Base-by-base conservation (phyloP, 2,329 filamentous ascomycete genomes). In the Pseudogymnoascus sp. region DNA sequence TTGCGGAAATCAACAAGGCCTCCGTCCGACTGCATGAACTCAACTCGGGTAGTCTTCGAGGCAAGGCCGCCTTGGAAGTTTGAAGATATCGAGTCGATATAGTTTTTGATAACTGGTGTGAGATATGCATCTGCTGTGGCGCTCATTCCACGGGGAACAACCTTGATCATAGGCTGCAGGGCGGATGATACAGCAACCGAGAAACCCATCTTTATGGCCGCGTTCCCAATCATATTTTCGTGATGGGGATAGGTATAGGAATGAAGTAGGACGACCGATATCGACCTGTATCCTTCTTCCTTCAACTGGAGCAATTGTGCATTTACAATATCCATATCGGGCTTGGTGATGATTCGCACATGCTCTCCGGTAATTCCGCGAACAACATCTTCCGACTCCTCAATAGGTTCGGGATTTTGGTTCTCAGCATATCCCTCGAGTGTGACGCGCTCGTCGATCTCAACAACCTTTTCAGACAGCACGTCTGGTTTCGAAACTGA, bases 371-470 rank as follows among this genome's bases (percentile, higher is more conserved):
- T 87, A 7, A 86, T 74, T 1, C 86, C 86, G 60, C 79, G 80
- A 4, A 88, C 82, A 11, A 89, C 70, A 35, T 82, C 76, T 0
- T 77, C 75, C 63, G 81, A 73, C n/a, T 67, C 67, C 16, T 83
- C 73, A 2, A 85, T 84, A 4, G 78, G 73, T n/a, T 82, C 79
- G 1, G 86, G 86, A 68, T 89, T 85, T 69, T 89, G 84, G 69
- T 90, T 86, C 70, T 90, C 85, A 0, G 85, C 84, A 68, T 87
- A 90, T 69, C 89, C 87, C 68, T 90, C 87, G 31, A 89, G 74
- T 1, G 87, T 90, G 5, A 91, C 86, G 40, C 88, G 77, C 76
- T 91, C 88, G 63, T 89, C 85, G 26, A 91, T 80, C 74, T 91
- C 87, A 10, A 91, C 74, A 0, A 90, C 87, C 44, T 76, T 80